Conservation (phyloP, 2,329 filamentous ascomycete species). For the Neurospora sp. region DNA sequence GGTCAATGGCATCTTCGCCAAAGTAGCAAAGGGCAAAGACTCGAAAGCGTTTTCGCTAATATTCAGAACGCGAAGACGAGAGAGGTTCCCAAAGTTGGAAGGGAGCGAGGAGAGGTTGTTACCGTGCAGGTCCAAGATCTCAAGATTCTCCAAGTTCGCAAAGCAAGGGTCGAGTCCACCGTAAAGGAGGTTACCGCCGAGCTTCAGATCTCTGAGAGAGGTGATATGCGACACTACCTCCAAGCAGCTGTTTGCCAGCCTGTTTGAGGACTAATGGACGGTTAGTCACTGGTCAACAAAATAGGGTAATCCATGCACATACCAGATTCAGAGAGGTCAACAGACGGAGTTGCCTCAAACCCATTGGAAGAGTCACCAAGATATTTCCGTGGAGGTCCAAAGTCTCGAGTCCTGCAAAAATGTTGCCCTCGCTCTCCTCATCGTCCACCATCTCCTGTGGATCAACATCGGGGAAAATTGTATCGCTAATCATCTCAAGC, state of each 20-base stretch:
- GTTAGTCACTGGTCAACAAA: slow-evolving; percentile 14
- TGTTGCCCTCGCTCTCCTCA: slow-evolving; percentile 57
- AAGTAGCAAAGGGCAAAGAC: slow-evolving; percentile 56
- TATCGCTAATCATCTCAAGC: slow-evolving; percentile 61
- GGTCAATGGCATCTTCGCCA: slow-evolving; percentile 58
- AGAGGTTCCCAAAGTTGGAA: slow-evolving; percentile 53
- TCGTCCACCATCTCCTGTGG: slow-evolving; percentile 49
- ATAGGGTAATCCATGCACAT: slow-evolving; percentile 23
- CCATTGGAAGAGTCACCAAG: slow-evolving; percentile 61
- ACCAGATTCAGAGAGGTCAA: slow-evolving; percentile 78
- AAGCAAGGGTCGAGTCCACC: slow-evolving; percentile 58
- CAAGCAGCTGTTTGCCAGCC: slow-evolving; percentile 61
- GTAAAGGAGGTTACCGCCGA: slow-evolving; percentile 67
- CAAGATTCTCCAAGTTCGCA: slow-evolving; percentile 55
- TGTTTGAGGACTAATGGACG: slow-evolving; percentile 60
- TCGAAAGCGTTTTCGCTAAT: slow-evolving; percentile 69
- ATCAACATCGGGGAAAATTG: slow-evolving; percentile 65
- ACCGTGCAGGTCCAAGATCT: slow-evolving; percentile 69
- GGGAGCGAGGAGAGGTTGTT: slow-evolving; percentile 71
- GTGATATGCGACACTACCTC: slow-evolving; percentile 64
- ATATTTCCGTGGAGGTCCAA: slow-evolving; percentile 82
- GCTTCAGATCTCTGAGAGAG: slow-evolving; percentile 66
- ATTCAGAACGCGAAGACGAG: slow-evolving; percentile 64
- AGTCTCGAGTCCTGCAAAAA: slow-evolving; percentile 73
- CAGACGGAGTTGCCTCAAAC: slow-evolving; percentile 60